Evolutionary conservation across 805 yeast genomes (phyloP).

Genomic region (Kodamaea laetipori): DNA sequence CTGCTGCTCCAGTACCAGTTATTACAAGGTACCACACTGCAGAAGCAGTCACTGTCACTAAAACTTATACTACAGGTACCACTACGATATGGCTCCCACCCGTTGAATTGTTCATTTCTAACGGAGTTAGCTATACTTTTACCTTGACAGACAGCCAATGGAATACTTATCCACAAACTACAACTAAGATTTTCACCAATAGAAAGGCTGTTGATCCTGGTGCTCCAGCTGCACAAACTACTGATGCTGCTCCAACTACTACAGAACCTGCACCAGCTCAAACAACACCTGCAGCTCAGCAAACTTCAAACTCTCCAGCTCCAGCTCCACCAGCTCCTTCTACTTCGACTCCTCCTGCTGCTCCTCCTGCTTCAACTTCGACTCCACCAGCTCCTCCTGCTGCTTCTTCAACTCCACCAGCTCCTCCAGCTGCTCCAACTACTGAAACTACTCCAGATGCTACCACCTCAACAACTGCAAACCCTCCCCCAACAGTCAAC

Average conservation of each 20-base stretch:
- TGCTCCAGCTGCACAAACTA: slow-evolving; percentile 11
- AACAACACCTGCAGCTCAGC: slow-evolving; percentile 21
- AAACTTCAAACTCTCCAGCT: slow-evolving; percentile 34
- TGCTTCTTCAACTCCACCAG: slow-evolving; percentile 14
- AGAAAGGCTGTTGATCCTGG: too few species aligned
- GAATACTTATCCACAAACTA: slow-evolving; percentile 37
- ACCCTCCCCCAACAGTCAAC: neutral
- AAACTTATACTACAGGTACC: slow-evolving; percentile 47
- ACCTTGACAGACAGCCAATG: slow-evolving; percentile 40
- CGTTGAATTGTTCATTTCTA: slow-evolving; percentile 52
- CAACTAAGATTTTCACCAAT: slow-evolving; percentile 33
- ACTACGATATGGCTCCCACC: slow-evolving; percentile 53
- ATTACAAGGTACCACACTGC: slow-evolving; percentile 62
- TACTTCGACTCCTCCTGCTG: slow-evolving; percentile 14
- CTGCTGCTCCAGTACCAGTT: slow-evolving; percentile 41
- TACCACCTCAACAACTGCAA: neutral
- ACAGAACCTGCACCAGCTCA: slow-evolving; percentile 18
- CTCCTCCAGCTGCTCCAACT: too few species aligned
- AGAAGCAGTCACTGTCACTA: slow-evolving; percentile 49
- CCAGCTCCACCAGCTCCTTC: slow-evolving; percentile 38
- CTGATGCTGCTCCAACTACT: slow-evolving; percentile 16
- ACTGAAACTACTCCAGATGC: slow-evolving; percentile 13
- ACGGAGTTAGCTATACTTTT: slow-evolving; percentile 52
- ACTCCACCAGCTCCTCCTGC: slow-evolving; percentile 29
- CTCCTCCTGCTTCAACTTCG: too few species aligned